Base-by-base conservation (phyloP, 169 alveolate genomes). In the Plasmodium berghei region DNA sequence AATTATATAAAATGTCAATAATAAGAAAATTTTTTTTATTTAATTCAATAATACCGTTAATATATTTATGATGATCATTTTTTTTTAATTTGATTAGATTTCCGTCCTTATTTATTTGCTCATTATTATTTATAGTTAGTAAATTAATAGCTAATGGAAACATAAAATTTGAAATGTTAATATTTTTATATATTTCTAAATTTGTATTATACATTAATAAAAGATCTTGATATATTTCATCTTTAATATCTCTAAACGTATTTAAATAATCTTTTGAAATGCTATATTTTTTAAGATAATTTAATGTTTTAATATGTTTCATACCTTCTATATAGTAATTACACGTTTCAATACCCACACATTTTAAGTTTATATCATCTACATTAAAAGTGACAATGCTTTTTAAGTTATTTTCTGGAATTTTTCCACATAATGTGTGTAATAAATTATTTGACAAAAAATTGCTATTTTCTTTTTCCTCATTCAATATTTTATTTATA, bases 121-220 rank as follows among this genome's bases (percentile, higher is more conserved):
- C 20, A 20, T 28, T 49, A 26, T 12, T 10, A 69, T 58, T 59
- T 61, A 83, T 49, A 61, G 90, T 83, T 45, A 83, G 49, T 54
- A 83, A 67, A 83, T 83, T 83, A 20, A 83, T 66, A 22, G 90
- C 90, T 48, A 83, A 14, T 34, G 90, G 90, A 55, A 83, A 83
- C 16, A 54, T 22, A 59, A 28, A 83, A 83, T 83, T 83, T 12
- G 70, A 83, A 46, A 83, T 71, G 49, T 66, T 66, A 48, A 83
- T 49, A n/a, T 83, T 48, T 83, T 83, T 67, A 16, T 83, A 83
- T 28, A 66, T 22, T 67, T 83, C 85, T 10, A 83, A 28, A 42
- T 69, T 83, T 46, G 26, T 42, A n/a, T 52, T 22, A 67, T 55
- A 83, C 16, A 83, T 83, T 66, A 58, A 20, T 45, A 67, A 58